A percentile compares a stretch with the other conserved stretches of the same genome.
Evolutionary conservation across 1,139 yeast genomes (phyloP).

Genomic region (Geotrichum cucujoidarum): DNA sequence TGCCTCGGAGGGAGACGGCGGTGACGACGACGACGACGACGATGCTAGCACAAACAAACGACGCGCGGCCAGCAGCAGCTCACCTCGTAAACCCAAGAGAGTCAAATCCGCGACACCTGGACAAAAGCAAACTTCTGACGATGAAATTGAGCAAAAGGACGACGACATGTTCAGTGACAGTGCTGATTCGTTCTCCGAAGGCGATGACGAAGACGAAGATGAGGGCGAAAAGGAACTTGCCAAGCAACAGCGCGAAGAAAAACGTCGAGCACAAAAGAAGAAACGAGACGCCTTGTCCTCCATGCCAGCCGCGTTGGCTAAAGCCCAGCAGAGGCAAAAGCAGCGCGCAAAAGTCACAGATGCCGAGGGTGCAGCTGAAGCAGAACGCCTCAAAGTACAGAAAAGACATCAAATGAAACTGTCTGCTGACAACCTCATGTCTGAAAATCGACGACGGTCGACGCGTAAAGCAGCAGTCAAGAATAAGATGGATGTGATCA

Average conservation of each 20-base stretch:
- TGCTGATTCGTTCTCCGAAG: constrained; percentile 28
- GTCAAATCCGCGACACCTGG: neutral
- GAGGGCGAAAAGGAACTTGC: constrained; percentile 36
- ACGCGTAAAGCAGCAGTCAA: constrained; percentile 74
- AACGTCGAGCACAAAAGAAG: constrained; percentile 26
- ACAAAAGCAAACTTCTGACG: neutral
- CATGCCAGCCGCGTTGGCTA: constrained; percentile 15
- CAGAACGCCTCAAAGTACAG: constrained; percentile 10
- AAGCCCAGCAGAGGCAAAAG: constrained; percentile 15
- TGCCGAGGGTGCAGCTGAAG: constrained; percentile 15
- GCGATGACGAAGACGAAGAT: constrained; percentile 33
- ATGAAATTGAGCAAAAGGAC: constrained; percentile 19
- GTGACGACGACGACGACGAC: constrained; percentile 13
- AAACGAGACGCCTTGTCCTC: constrained; percentile 16
- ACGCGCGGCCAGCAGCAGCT: neutral
- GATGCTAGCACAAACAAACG: neutral
- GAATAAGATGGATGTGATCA: constrained; percentile 71
- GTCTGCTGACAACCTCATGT: constrained; percentile 43
- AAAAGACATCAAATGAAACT: constrained; percentile 23
- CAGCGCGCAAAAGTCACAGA: constrained; percentile 12
- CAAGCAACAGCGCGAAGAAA: constrained; percentile 30
- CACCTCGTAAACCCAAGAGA: neutral
- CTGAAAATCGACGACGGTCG: constrained; percentile 67
- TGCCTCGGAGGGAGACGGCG: constrained; percentile 23
- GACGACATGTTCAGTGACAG: constrained; percentile 36